Percentiles rank a stretch among this genome's conserved stretches.
Evolutionary conservation across 1,284 basidiomycete species (phyloP).

Genomic region (Apiotrichum gracile): DNA sequence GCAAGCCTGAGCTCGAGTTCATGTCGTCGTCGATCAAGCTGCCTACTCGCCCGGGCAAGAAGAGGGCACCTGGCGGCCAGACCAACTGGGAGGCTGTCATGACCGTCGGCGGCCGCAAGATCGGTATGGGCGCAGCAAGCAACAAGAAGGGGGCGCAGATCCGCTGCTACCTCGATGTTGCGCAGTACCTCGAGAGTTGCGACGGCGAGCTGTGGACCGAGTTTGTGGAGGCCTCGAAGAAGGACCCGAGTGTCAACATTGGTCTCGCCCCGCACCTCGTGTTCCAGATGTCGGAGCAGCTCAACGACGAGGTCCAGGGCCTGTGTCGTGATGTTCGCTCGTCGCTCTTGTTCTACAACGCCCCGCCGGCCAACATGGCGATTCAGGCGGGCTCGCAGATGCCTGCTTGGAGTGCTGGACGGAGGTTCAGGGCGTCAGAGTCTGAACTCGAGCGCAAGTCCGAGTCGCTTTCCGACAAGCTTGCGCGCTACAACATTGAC

Average conservation of each 20-base stretch:
- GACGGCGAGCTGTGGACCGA: slow-evolving; percentile 73
- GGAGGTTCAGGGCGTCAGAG: slow-evolving; percentile 23
- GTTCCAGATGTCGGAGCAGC: slow-evolving; percentile 61
- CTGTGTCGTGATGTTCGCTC: slow-evolving; percentile 63
- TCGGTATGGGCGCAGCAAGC: slow-evolving; percentile 67
- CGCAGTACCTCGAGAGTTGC: slow-evolving; percentile 75
- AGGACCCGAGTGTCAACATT: slow-evolving; percentile 39
- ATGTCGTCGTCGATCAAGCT: slow-evolving; percentile 27
- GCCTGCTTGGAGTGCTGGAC: slow-evolving; percentile 26
- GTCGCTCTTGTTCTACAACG: slow-evolving; percentile 52
- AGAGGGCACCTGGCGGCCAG: slow-evolving; percentile 28
- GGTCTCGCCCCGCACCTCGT: slow-evolving; percentile 66
- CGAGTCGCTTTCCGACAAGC: slow-evolving; percentile 53
- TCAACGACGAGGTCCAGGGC: slow-evolving; percentile 70
- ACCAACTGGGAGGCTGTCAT: slow-evolving; percentile 72
- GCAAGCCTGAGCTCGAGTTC: slow-evolving; percentile 70
- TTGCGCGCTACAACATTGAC: slow-evolving; percentile 61
- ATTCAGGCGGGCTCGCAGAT: slow-evolving; percentile 20
- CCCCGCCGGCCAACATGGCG: slow-evolving; percentile 32
- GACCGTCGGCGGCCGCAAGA: slow-evolving; percentile 68
- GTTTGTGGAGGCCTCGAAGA: slow-evolving; percentile 50
- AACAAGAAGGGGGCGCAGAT: slow-evolving; percentile 72
- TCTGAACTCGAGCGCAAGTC: slow-evolving; percentile 56
- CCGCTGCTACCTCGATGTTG: slow-evolving; percentile 80
- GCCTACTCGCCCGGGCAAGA: not conserved